Percentiles rank a stretch among this genome's conserved stretches.
Conservation (phyloP, 2,329 filamentous ascomycete species). For the Cytospora paraplurivora region DNA sequence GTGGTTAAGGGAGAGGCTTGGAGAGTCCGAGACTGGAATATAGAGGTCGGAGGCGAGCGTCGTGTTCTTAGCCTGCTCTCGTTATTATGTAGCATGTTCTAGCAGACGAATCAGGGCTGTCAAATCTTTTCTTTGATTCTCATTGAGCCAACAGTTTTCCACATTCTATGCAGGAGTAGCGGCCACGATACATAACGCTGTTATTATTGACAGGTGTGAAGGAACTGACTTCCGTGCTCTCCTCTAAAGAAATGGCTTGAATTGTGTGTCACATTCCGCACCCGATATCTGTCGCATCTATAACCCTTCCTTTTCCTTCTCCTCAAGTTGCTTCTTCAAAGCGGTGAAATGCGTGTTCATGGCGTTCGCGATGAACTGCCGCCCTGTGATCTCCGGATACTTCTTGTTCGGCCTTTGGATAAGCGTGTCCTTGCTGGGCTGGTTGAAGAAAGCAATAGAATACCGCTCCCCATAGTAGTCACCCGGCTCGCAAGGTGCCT, state of each 20-base stretch:
- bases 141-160: too few relatives aligned
- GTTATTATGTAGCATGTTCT: too few relatives aligned
- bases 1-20: conserved; percentile 29
- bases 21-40: neutral
- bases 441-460: conserved; percentile 63
- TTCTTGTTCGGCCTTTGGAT: conserved; percentile 59
- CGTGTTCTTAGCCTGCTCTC: too few relatives aligned
- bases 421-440: conserved; percentile 54
- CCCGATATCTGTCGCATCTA: neutral
- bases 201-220: neutral
- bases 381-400: conserved; percentile 57
- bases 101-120: too few relatives aligned
- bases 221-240: neutral
- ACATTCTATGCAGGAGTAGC: neutral
- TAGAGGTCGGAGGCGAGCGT: neutral
- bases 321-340: conserved; percentile 7
- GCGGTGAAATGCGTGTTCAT: conserved; percentile 56
- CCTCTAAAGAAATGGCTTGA: conserved; percentile 3
- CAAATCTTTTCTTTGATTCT: too few relatives aligned
- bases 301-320: neutral
- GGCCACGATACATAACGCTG: neutral
- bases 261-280: neutral
- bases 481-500: conserved; percentile 35
- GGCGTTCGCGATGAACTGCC: conserved; percentile 56
- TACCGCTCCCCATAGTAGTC: conserved; percentile 56